These are phyloP conservation scores for Cucumis melo DNA, from an alignment of 306 rosid genomes.

Conservation along the genomic window DNA sequence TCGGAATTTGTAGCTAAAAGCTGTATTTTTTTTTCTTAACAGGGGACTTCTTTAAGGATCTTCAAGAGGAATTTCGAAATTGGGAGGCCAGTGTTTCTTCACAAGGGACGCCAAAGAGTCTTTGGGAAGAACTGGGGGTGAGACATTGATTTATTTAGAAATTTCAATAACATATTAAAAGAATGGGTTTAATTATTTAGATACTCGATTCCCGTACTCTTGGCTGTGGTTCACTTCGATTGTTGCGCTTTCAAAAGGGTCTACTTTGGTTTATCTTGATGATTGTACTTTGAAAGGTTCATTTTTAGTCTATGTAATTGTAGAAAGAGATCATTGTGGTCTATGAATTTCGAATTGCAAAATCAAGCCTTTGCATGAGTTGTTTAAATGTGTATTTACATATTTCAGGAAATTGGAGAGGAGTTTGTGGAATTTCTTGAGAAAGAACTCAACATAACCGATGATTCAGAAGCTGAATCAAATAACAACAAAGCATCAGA, in stretches of 20 bases:
- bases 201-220: no score
- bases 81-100: constrained; percentile 81
- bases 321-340: no score
- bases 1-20: constrained; percentile 8
- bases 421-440: constrained; percentile 91
- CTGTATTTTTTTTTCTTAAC: constrained; percentile 18
- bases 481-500: constrained; percentile 20
- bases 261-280: no score
- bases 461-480: constrained; percentile 26
- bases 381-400: background rate
- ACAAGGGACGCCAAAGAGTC: constrained; percentile 84
- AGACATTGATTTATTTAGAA: constrained; percentile 3
- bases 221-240: no score
- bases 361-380: background rate
- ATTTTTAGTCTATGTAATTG: no score
- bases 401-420: constrained; percentile 89
- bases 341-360: background rate
- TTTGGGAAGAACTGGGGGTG: constrained; percentile 95
- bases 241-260: no score
- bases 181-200: background rate
- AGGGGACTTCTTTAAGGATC: constrained; percentile 81
- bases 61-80: constrained; percentile 75
- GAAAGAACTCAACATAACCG: constrained; percentile 79
- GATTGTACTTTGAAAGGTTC: no score
- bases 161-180: background rate